Percentiles rank a stretch among this genome's conserved stretches.
Conservation (phyloP, 192 early-diverging fungal species). For the Entomortierella parvispora region DNA sequence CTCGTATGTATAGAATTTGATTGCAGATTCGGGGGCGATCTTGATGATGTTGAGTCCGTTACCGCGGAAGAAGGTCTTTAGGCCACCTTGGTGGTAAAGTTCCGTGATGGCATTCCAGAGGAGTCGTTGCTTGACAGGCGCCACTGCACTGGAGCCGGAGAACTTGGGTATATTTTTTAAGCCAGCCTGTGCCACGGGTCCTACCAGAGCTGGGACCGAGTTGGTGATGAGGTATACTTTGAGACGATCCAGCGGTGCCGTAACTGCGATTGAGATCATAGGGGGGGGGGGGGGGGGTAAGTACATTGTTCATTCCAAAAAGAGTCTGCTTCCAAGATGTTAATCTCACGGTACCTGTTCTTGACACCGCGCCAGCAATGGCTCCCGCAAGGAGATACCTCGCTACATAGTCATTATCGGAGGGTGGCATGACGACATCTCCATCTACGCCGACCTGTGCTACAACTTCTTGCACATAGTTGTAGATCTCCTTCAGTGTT, state of each 20-base stretch:
- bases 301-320: background rate
- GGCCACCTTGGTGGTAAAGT: slow-evolving; percentile 74
- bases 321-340: no score
- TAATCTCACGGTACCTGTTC: slow-evolving; percentile 52
- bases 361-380: slow-evolving; percentile 75
- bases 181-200: slow-evolving; percentile 21
- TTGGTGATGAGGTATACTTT: slow-evolving; percentile 68
- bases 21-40: slow-evolving; percentile 79
- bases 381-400: slow-evolving; percentile 78
- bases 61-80: slow-evolving; percentile 75
- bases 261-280: slow-evolving; percentile 7
- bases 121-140: slow-evolving; percentile 45
- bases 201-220: slow-evolving; percentile 33
- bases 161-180: slow-evolving; percentile 54
- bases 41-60: slow-evolving; percentile 83
- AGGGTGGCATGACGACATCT: slow-evolving; percentile 70
- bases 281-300: background rate
- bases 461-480: slow-evolving; percentile 65
- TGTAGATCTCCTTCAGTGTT: slow-evolving; percentile 69
- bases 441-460: slow-evolving; percentile 73
- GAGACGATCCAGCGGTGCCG: slow-evolving; percentile 81
- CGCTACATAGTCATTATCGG: slow-evolving; percentile 60
- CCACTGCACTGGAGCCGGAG: slow-evolving; percentile 20
- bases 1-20: slow-evolving; percentile 84
- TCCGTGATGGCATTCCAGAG: slow-evolving; percentile 58